Percentiles rank a stretch among this genome's conserved stretches.
Evolutionary conservation across 1,284 basidiomycete genomes (phyloP).

Genomic region (Ustilago tritici): DNA sequence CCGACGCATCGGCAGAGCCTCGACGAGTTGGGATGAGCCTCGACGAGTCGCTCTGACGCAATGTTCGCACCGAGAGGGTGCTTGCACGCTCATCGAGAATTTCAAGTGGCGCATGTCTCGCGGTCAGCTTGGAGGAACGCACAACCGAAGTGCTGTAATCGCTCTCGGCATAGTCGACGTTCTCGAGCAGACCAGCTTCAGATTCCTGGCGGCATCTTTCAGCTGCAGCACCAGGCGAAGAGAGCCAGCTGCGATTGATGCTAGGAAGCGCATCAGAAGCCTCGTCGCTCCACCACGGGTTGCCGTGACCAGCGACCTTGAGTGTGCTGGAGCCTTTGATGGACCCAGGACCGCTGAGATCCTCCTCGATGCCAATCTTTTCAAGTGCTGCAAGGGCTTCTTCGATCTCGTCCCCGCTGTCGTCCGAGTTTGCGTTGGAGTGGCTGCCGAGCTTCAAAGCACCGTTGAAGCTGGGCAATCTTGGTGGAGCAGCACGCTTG

Average conservation of each 20-base stretch:
- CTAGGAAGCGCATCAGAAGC: slow-evolving; percentile 48
- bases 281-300: slow-evolving; percentile 66
- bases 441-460: slow-evolving; percentile 75
- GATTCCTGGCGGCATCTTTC: slow-evolving; percentile 49
- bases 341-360: slow-evolving; percentile 31
- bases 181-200: slow-evolving; percentile 37
- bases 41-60: slow-evolving; percentile 42
- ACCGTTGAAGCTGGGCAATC: slow-evolving; percentile 87
- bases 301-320: slow-evolving; percentile 64
- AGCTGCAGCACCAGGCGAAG: slow-evolving; percentile 42
- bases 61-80: slow-evolving; percentile 46
- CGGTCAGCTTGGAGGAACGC: slow-evolving; percentile 54
- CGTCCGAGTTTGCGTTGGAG: slow-evolving; percentile 34
- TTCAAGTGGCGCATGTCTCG: slow-evolving; percentile 43
- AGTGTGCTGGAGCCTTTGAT: slow-evolving; percentile 54
- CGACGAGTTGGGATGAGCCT: slow-evolving; percentile 43
- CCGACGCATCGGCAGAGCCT: slow-evolving; percentile 37
- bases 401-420: slow-evolving; percentile 62
- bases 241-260: slow-evolving; percentile 57
- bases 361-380: slow-evolving; percentile 54
- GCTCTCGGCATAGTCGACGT: slow-evolving; percentile 48
- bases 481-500: slow-evolving; percentile 72
- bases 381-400: slow-evolving; percentile 62
- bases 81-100: slow-evolving; percentile 47
- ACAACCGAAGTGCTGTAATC: slow-evolving; percentile 65